Percentiles rank a stretch among this genome's conserved stretches.
phyloP scores from a whole-genome alignment of 805 yeast species.

The Yarrowia deformans region DNA sequence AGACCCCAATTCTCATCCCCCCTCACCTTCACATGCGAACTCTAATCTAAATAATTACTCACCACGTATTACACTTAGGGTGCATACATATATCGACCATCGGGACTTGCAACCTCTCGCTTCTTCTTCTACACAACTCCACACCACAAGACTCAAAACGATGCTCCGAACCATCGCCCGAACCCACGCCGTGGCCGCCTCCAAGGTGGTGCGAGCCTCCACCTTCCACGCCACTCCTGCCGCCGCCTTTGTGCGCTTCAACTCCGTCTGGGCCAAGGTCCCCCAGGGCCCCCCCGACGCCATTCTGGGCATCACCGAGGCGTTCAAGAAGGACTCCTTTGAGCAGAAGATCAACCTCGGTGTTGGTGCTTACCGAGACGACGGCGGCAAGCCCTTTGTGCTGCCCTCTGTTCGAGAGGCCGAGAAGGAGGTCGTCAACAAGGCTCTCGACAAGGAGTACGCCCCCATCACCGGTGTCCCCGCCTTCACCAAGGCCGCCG shows the following conservation, averaged over 20 bases:
- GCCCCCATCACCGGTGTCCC: conserved; percentile 85
- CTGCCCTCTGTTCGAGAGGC: conserved; percentile 77
- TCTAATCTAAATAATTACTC: conserved; percentile 25
- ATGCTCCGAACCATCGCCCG: conserved; percentile 39
- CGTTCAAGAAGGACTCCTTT: conserved; percentile 67
- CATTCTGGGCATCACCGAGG: conserved; percentile 75
- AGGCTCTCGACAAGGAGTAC: conserved; percentile 77
- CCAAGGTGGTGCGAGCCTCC: conserved; percentile 21
- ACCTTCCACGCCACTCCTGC: conserved; percentile 7
- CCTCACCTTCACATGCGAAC: conserved; percentile 22
- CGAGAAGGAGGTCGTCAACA: conserved; percentile 59
- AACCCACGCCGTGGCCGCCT: conserved; percentile 35
- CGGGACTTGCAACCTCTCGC: not conserved
- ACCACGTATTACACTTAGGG: conserved; percentile 10
- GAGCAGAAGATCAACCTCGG: conserved; percentile 64
- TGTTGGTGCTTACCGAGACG: conserved; percentile 94
- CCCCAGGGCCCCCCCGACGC: conserved; percentile 83
- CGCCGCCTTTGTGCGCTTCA: conserved; percentile 33
- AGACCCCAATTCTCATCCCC: not conserved
- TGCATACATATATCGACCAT: not conserved
- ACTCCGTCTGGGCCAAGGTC: conserved; percentile 53
- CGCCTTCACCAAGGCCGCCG: conserved; percentile 69
- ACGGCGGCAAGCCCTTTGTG: conserved; percentile 86
- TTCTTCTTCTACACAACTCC: not conserved
- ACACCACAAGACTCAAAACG: not conserved